Evolutionary conservation across 2,329 filamentous ascomycete species (phyloP).

Genomic region (Whalleya microplaca): DNA sequence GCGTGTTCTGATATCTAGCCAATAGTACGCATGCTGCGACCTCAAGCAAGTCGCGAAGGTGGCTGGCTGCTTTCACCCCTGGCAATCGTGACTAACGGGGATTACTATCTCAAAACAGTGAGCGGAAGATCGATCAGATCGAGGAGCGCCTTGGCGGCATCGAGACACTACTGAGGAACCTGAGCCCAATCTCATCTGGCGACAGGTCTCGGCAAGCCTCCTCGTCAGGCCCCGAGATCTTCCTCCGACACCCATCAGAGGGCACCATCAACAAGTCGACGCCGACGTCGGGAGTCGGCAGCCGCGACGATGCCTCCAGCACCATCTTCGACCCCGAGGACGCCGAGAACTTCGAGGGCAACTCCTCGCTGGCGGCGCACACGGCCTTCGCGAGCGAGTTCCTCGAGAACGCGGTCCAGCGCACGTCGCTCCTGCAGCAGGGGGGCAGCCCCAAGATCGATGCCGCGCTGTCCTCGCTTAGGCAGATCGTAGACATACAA

Average conservation of each 20-base stretch:
- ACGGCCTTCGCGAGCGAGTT: slow-evolving; percentile 52
- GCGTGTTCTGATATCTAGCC: slow-evolving; percentile 61
- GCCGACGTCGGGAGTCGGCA: slow-evolving; percentile 33
- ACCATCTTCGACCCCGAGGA: slow-evolving; percentile 60
- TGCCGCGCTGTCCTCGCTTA: slow-evolving; percentile 54
- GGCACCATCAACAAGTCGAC: slow-evolving; percentile 8
- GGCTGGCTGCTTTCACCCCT: not conserved
- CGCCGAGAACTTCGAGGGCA: slow-evolving; percentile 49
- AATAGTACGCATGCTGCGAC: slow-evolving; percentile 52
- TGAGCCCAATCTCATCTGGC: slow-evolving; percentile 21
- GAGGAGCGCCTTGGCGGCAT: slow-evolving; percentile 44
- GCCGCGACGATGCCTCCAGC: slow-evolving; percentile 44
- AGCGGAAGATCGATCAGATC: slow-evolving; percentile 53
- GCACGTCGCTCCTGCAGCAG: slow-evolving; percentile 47
- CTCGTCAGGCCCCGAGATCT: slow-evolving; percentile 5
- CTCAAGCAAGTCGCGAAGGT: not conserved
- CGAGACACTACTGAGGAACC: slow-evolving; percentile 42
- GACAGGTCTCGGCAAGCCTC: not conserved
- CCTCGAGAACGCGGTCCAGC: slow-evolving; percentile 42
- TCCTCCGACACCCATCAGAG: slow-evolving; percentile 3
- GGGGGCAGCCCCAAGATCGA: slow-evolving; percentile 54
- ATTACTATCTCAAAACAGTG: slow-evolving; percentile 39
- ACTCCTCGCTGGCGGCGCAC: slow-evolving; percentile 50
- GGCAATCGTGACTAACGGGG: slow-evolving; percentile 3
- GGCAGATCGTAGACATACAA: slow-evolving; percentile 57